Evolutionary conservation across 108 stramenopile genomes (phyloP), one percentile per base, ranked within the genome.

Genomic region (Cyclotella sp.): DNA sequence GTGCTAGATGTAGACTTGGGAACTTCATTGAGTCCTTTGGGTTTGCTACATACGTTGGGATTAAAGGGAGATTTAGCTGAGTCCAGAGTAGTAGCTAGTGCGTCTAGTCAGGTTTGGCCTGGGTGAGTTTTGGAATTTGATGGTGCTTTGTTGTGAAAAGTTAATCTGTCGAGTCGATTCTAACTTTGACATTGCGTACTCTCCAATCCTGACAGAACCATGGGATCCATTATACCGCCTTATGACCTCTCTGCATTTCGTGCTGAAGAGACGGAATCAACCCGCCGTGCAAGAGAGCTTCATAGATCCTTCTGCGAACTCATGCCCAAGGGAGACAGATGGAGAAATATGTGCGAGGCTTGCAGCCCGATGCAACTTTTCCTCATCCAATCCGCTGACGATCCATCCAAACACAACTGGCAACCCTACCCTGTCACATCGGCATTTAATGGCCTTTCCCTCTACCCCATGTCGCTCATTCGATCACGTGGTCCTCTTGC

Each of bases 281-380:
- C 79, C 44, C n/a, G 52, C 26, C 51, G 49, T 12, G 73, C 83
- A 27, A 78, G 77, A 12, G 57, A 59, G 27, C 58, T 79, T 54
- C 85, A 86, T 52, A 64, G 64, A 18, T 57, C 78, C 19, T 86
- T 86, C 73, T 86, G 85, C 63, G 75, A 83, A 15, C 55, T 86
- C 0, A 78, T 75, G 63, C 85, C 85, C 45, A 63, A 78, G 18
- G 85, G 85, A 22, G 76, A 78, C 67, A 62, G 85, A 34, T 86
- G 85, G 85, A 66, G 85, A 42, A 86, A 86, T 73, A 79, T 84
- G 76, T 86, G 85, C 45, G 82, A 86, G 64, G 85, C 82, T 1
- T 73, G 74, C 29, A 80, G 79, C 54, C 85, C 85, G 16, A 83
- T 86, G 77, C 81, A 86, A 67, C 57, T 84, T 9, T 79, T 86